phyloP scores from a whole-genome alignment of 2,329 filamentous ascomycete species.

The Aspergillus oerlinghausenensis region DNA sequence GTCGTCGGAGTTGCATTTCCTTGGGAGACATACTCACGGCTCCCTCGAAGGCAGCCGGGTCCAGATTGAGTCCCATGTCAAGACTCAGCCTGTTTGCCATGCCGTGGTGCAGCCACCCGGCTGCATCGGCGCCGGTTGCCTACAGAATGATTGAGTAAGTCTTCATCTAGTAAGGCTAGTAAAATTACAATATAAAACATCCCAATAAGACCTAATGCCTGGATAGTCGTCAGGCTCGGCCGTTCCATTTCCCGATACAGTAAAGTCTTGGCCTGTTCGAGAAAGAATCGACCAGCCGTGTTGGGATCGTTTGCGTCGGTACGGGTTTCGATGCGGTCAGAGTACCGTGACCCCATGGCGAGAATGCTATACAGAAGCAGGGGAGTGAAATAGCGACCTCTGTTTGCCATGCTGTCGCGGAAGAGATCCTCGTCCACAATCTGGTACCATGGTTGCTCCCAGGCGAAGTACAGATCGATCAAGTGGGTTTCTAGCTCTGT shows the following conservation, averaged over 20 bases:
- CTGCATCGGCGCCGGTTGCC: conserved; percentile 33
- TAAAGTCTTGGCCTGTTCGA: conserved; percentile 23
- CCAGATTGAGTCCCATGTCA: conserved; percentile 38
- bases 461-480: conserved; percentile 34
- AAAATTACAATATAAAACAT: conserved; percentile 23
- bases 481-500: conserved; percentile 25
- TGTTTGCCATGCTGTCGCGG: conserved; percentile 21
- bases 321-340: conserved; percentile 28
- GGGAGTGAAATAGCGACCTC: conserved; percentile 28
- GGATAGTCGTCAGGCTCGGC: conserved; percentile 36
- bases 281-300: conserved; percentile 30
- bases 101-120: conserved; percentile 36
- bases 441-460: conserved; percentile 37
- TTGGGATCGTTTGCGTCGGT: conserved; percentile 28
- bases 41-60: conserved; percentile 24
- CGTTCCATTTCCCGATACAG: conserved; percentile 19
- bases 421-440: conserved; percentile 34
- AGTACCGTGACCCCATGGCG: conserved; percentile 32
- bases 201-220: conserved; percentile 30
- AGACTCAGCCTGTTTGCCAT: conserved; percentile 35
- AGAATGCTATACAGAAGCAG: conserved; percentile 25
- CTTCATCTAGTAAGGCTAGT: background rate
- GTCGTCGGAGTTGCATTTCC: conserved; percentile 30
- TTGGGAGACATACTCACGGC: conserved; percentile 20
- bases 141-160: conserved; percentile 3